Base-by-base conservation (phyloP, 257 asterid species). In the Capsicum rhomboideum region DNA sequence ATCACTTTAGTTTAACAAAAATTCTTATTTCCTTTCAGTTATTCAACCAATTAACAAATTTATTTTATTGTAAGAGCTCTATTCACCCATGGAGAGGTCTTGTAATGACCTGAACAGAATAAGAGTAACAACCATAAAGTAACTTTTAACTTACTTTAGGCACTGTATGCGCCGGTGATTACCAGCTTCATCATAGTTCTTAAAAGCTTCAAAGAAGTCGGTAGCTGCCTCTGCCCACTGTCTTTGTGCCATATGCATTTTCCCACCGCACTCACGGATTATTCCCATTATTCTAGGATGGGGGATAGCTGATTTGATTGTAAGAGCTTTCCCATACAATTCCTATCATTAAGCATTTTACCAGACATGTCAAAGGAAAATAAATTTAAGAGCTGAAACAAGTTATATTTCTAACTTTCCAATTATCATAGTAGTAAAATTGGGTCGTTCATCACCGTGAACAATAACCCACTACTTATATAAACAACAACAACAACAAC, bases 201-300 rank as follows among this genome's bases (percentile, higher is more conserved):
- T 97, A 82, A 97, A 97, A 85, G 99, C 99, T 89, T 97, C 99
- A 90, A 97, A 97, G 86, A 97, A 97, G 89, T 97, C 99, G 5
- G 99, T 95, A 72, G 99, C 98, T 55, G 99, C 99, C 8, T 93
- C 98, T 46, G 92, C 92, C 99, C 98, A 97, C 79, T 92, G 97
- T 64, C 98, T 87, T 93, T 97, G 98, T 53, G 98, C 94, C 99
- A 97, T 97, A 80, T 97, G 98, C 99, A 97, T 97, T 90, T 97
- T 97, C 37, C 99, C 99, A 87, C 99, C 99, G 87, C 98, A 95
- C 89, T 97, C 99, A 82, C 97, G 98, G 87, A 97, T 95, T 74
- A 97, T 95, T 52, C 98, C 99, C 98, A 97, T 94, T 61, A 97
- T 95, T 88, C 99, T 93, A 55, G 99, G 99, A 90, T 97, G 99